Percentiles rank a stretch among this genome's conserved stretches.
phyloP scores from a whole-genome alignment of 2,329 filamentous ascomycete species.

The Tolypocladium endophyticum region DNA sequence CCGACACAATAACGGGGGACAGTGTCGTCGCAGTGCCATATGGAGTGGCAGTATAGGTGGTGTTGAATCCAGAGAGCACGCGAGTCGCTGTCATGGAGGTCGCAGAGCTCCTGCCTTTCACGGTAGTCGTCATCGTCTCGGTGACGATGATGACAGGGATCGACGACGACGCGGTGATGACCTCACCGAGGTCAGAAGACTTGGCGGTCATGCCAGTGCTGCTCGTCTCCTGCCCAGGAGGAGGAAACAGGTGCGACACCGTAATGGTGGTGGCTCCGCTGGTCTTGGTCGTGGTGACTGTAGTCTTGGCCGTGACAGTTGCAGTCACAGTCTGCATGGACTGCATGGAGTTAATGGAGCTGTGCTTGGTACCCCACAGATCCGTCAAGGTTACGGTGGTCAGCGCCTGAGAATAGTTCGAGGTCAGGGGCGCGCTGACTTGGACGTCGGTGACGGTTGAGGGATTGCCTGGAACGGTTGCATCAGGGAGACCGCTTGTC shows the following conservation, averaged over 20 bases:
- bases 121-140: constrained; percentile 19
- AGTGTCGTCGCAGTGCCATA: constrained; percentile 13
- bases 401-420: constrained; percentile 1
- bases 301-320: constrained; percentile 6
- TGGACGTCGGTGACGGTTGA: constrained; percentile 19
- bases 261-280: constrained; percentile 17
- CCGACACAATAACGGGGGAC: constrained; percentile 20
- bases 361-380: constrained; percentile 12
- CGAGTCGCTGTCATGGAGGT: constrained; percentile 22
- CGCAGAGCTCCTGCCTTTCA: constrained; percentile 15
- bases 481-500: constrained; percentile 20
- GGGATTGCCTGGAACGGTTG: constrained; percentile 19
- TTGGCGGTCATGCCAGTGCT: background rate
- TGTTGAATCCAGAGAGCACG: constrained; percentile 17
- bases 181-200: constrained; percentile 13
- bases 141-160: constrained; percentile 9
- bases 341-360: background rate
- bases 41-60: constrained; percentile 11
- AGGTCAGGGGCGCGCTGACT: constrained; percentile 12
- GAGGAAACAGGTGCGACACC: constrained; percentile 7
- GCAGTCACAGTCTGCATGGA: background rate
- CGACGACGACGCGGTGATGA: constrained; percentile 6
- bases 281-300: constrained; percentile 15
- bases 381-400: constrained; percentile 19
- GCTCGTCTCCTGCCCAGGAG: background rate